These are phyloP conservation scores for Tricholomella constricta DNA, from an alignment of 768 basidiomycete genomes.

Conservation along the genomic window DNA sequence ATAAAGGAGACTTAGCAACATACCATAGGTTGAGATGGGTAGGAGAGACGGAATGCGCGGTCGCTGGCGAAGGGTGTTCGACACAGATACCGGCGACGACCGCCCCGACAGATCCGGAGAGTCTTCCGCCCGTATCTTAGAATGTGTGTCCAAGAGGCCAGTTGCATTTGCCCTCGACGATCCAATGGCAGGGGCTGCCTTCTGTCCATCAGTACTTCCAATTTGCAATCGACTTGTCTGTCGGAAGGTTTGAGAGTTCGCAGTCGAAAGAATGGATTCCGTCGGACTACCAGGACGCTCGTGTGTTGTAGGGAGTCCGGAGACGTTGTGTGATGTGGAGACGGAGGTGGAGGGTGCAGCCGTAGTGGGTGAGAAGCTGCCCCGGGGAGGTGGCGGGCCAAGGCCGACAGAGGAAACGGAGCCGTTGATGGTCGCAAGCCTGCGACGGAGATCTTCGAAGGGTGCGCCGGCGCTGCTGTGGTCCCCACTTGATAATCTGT, in stretches of 20 bases:
- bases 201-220: constrained; percentile 73
- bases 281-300: constrained; percentile 80
- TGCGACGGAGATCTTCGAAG: constrained; percentile 77
- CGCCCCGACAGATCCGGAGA: constrained; percentile 76
- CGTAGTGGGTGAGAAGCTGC: constrained; percentile 39
- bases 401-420: constrained; percentile 66
- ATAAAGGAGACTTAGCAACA: constrained; percentile 18
- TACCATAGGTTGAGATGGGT: constrained; percentile 76
- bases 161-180: constrained; percentile 82
- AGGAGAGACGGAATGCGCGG: constrained; percentile 53
- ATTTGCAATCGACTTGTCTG: constrained; percentile 65
- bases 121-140: constrained; percentile 62
- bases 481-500: constrained; percentile 52
- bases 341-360: constrained; percentile 25
- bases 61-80: constrained; percentile 52
- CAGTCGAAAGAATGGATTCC: constrained; percentile 75
- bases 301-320: constrained; percentile 29
- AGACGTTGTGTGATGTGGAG: constrained; percentile 25
- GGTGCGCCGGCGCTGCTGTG: constrained; percentile 51
- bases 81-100: constrained; percentile 72
- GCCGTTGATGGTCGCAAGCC: constrained; percentile 73
- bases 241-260: constrained; percentile 63
- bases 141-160: constrained; percentile 79
- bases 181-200: constrained; percentile 88
- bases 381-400: constrained; percentile 42